Evolutionary conservation across 2,329 filamentous ascomycete genomes (phyloP), one percentile per base, ranked within the genome.

Genomic region (Bertia moriformis): DNA sequence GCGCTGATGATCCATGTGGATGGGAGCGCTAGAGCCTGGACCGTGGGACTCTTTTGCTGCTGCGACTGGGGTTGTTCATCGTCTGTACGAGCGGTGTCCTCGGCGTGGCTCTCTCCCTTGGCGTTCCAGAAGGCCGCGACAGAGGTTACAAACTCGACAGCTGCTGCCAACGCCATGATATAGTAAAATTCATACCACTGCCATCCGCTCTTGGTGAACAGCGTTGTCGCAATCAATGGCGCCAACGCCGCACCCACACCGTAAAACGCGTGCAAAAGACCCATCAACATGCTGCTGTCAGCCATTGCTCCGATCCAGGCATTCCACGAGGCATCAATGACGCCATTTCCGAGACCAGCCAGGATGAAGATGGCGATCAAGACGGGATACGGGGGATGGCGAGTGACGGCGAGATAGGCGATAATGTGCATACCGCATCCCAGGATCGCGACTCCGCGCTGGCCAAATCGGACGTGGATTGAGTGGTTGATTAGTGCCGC

Each of bases 181-280:
- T 85, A 86, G 56, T 84, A 89, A 55, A 81, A 88, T 10, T 63
- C 63, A 48, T 78, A 85, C 84, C 84, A 91, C 0, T 62, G 62
- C 38, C 79, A 51, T 3, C 60, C 46, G 0, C 60, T 72, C 45
- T 73, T 75, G 0, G 78, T 75, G 27, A 88, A 71, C 71, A 89
- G 76, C 3, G 71, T 69, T 0, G 83, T 86, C 1, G 82, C 81
- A 42, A 86, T 66, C 4, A 88, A 55, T 0, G 83, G 83, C 3
- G 69, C 65, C 12, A 86, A 60, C 0, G 80, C 78, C 1, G 77
- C 83, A 0, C 83, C 83, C 0, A 83, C 49, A 1, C 81, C 81
- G 49, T 86, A 89, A 24, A 72, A 71, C 1, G 72, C 79, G 51
- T 87, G 82, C 18, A 88, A 57, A 42, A 86, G 65, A 1, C 83